Base-by-base conservation (phyloP, 495 filamentous ascomycete genomes). In the Penicillium paradoxum region DNA sequence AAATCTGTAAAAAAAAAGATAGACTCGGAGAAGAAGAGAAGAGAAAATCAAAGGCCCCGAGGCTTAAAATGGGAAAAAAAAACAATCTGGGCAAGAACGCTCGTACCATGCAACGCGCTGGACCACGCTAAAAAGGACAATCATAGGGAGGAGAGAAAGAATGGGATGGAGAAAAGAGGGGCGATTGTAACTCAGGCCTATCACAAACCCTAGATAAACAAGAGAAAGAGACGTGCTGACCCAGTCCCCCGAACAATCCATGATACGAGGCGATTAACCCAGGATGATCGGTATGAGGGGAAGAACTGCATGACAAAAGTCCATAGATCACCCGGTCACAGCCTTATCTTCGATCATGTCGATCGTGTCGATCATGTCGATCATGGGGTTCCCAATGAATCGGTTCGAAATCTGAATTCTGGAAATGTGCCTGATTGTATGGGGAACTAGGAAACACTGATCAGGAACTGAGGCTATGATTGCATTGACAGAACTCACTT, bases 371-470 rank as follows among this genome's bases (percentile, higher is more conserved):
- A n/a, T 37, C 51, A 55, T 55, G 64, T 65, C 66, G 67, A 17
- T 75, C 71, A 49, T 58, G 62, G 13, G 73, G 73, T 46, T 68
- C 71, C 63, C 66, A 77, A 51, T 75, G 73, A 19, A 77, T 77
- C 6, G 89, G 89, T 57, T 91, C 88, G 57, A 95, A 95, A 59
- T 92, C 85, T 48, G 84, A 77, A 60, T 91, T 92, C 56, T 86
- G 84, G 69, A 87, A 92, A 69, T 95, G 89, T 2, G 87, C 87
- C 43, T 83, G 83, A 58, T 91, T 91, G 69, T 88, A 91, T 21
- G 89, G 85, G 21, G 74, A 78, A 56, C 81, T 85, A 52, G 1
- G 4, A 75, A 80, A 79, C 6, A 75, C 37, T 75, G 73, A 51
- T 81, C 82, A 75, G 53, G 3, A 0, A 17, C 22, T 4, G 2